phyloP scores from a whole-genome alignment of 2,329 filamentous ascomycete species.

The Fusarium duplospermum region DNA sequence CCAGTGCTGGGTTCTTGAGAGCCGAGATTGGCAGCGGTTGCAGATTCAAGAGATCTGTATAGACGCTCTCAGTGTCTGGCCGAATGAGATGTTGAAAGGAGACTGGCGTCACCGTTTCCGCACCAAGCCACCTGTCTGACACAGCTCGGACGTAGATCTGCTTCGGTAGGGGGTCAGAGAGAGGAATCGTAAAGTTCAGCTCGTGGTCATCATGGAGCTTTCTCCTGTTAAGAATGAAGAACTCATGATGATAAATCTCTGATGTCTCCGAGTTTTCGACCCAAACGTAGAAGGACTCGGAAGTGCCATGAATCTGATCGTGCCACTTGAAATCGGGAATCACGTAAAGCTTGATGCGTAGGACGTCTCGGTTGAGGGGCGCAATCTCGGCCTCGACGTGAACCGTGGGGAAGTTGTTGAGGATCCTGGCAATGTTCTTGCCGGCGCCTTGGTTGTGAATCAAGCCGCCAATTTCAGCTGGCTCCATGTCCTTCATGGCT shows the following conservation, averaged over 20 bases:
- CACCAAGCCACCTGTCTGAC: constrained; percentile 95
- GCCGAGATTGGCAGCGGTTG: constrained; percentile 90
- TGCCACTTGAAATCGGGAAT: constrained; percentile 96
- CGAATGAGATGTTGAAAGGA: constrained; percentile 98
- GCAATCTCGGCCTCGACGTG: constrained; percentile 94
- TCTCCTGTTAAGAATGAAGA: constrained; percentile 89
- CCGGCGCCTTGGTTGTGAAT: constrained; percentile 94
- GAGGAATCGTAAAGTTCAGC: constrained; percentile 95
- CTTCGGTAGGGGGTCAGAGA: constrained; percentile 91
- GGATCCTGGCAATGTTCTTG: constrained; percentile 79
- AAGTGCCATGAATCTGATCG: constrained; percentile 90
- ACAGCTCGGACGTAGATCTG: constrained; percentile 97
- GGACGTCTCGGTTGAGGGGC: constrained; percentile 91
- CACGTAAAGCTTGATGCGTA: constrained; percentile 88
- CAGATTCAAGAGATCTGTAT: constrained; percentile 91
- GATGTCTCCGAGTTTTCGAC: constrained; percentile 98
- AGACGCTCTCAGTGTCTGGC: constrained; percentile 96
- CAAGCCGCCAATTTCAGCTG: constrained; percentile 87
- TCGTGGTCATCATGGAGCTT: constrained; percentile 98
- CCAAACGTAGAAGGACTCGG: constrained; percentile 98
- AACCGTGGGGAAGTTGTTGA: constrained; percentile 93
- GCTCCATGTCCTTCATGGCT: constrained; percentile 90
- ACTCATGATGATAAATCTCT: constrained; percentile 98
- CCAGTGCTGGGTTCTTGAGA: constrained; percentile 85
- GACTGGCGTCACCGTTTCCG: constrained; percentile 93